Conservation (phyloP, 1,284 basidiomycete genomes). For the Ustilago xerochloae region DNA sequence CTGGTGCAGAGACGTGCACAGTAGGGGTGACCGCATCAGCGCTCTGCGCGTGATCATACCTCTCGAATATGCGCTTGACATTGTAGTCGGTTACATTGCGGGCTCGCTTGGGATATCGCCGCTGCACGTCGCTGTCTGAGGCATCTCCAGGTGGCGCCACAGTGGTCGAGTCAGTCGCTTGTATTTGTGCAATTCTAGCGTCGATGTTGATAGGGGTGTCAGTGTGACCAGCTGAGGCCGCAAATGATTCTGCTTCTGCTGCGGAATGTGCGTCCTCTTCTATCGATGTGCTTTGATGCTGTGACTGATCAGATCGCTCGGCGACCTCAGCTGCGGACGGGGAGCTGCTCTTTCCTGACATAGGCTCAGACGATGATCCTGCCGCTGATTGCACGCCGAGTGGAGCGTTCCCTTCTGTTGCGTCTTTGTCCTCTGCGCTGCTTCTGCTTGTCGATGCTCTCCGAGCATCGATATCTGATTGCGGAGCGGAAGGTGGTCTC, state of each 20-base stretch:
- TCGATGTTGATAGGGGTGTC: constrained; percentile 11
- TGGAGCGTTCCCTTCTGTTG: neutral
- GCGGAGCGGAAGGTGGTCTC: neutral
- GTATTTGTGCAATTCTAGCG: constrained; percentile 2
- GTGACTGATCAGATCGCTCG: neutral
- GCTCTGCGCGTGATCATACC: constrained; percentile 1
- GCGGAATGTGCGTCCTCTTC: neutral
- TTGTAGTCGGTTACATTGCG: constrained; percentile 40
- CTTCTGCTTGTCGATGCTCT: neutral
- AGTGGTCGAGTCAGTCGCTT: constrained; percentile 9
- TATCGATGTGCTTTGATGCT: neutral
- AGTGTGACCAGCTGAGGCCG: constrained; percentile 4
- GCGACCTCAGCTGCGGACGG: neutral
- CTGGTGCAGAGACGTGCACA: neutral
- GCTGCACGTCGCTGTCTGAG: constrained; percentile 21
- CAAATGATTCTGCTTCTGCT: neutral
- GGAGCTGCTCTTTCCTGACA: neutral
- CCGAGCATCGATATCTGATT: neutral
- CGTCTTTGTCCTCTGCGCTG: neutral
- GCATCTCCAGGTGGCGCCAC: constrained; percentile 5
- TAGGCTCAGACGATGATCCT: neutral
- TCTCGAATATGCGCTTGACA: constrained; percentile 22
- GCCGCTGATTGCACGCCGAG: neutral
- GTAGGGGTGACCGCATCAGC: neutral
- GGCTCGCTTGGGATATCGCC: constrained; percentile 31